These are phyloP conservation scores for Polyplosphaeria fusca DNA, from an alignment of 495 filamentous ascomycete species.

Conservation along the genomic window DNA sequence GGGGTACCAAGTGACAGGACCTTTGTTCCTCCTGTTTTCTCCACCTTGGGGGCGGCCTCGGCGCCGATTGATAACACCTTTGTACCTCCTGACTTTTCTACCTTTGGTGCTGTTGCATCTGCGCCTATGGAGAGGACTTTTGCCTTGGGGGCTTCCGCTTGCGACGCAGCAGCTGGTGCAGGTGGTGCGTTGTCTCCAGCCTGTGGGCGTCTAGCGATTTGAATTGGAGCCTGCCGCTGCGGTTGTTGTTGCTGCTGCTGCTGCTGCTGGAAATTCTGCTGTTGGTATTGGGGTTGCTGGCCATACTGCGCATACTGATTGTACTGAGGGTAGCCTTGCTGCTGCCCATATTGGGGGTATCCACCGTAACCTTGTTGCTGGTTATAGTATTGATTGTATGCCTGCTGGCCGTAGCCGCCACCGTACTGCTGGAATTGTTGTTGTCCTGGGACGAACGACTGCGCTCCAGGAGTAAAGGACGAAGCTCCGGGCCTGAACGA, in stretches of 20 bases:
- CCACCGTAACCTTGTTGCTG: conserved; percentile 45
- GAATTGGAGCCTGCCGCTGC: conserved; percentile 56
- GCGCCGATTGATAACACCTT: conserved; percentile 60
- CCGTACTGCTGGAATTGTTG: conserved; percentile 55
- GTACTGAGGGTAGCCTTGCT: conserved; percentile 34
- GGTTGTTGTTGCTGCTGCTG: conserved; percentile 45
- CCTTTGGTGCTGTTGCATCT: conserved; percentile 47
- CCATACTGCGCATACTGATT: conserved; percentile 37
- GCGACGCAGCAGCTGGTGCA: conserved; percentile 45
- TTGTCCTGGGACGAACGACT: conserved; percentile 72
- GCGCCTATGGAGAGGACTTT: conserved; percentile 64
- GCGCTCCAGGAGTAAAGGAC: conserved; percentile 75
- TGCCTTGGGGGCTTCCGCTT: conserved; percentile 53
- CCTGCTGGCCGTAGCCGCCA: conserved; percentile 53
- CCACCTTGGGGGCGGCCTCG: conserved; percentile 46
- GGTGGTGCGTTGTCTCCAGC: conserved; percentile 37
- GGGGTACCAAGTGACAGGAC: conserved; percentile 36
- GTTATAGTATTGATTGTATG: conserved; percentile 48
- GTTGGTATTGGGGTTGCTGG: conserved; percentile 40
- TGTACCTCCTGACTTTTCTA: conserved; percentile 41
- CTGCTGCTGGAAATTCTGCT: conserved; percentile 54
- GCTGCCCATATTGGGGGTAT: conserved; percentile 36
- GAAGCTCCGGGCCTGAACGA: conserved; percentile 72
- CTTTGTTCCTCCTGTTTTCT: conserved; percentile 39
- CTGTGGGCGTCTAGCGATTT: conserved; percentile 58